phyloP scores from a whole-genome alignment of 139 green algal genomes.

The Marvania coccoides region DNA sequence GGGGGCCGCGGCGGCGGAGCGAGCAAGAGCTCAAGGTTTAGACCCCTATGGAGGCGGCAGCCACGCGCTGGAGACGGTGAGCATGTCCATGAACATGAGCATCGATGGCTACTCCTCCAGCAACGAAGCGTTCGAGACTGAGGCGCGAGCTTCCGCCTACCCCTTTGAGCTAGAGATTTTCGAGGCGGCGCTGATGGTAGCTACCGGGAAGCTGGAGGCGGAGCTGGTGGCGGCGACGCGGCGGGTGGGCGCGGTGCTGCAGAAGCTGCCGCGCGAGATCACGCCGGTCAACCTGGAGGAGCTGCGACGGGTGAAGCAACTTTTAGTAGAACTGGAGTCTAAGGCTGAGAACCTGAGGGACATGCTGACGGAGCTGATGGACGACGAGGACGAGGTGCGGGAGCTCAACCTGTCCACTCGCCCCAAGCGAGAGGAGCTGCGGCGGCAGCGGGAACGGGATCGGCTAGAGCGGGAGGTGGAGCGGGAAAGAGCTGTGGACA shows the following conservation, averaged over 20 bases:
- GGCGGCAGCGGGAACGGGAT: conserved; percentile 66
- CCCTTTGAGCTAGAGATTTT: conserved; percentile 93
- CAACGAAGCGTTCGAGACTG: not conserved
- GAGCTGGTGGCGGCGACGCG: conserved; percentile 62
- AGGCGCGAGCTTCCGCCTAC: conserved; percentile 4
- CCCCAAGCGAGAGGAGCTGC: conserved; percentile 62
- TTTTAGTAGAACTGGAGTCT: conserved; percentile 80
- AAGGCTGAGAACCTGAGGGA: conserved; percentile 70
- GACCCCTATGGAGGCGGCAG: not conserved
- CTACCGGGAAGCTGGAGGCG: conserved; percentile 73
- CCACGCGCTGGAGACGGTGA: conserved; percentile 1
- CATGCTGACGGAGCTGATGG: conserved; percentile 86
- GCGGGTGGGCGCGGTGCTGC: conserved; percentile 58
- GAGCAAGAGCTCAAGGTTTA: not conserved
- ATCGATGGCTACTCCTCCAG: not conserved
- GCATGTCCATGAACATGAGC: not conserved
- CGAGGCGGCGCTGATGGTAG: conserved; percentile 82
- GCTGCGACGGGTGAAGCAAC: conserved; percentile 79
- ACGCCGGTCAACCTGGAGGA: conserved; percentile 90
- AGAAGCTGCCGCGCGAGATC: conserved; percentile 76
- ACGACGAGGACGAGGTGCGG: conserved; percentile 88
- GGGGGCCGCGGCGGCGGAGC: not conserved
- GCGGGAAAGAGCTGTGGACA: conserved; percentile 21
- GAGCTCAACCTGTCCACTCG: conserved; percentile 82
- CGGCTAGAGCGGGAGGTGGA: conserved; percentile 65